Conservation (phyloP, 2,329 filamentous ascomycete species). For the Leptographium galeiforme region DNA sequence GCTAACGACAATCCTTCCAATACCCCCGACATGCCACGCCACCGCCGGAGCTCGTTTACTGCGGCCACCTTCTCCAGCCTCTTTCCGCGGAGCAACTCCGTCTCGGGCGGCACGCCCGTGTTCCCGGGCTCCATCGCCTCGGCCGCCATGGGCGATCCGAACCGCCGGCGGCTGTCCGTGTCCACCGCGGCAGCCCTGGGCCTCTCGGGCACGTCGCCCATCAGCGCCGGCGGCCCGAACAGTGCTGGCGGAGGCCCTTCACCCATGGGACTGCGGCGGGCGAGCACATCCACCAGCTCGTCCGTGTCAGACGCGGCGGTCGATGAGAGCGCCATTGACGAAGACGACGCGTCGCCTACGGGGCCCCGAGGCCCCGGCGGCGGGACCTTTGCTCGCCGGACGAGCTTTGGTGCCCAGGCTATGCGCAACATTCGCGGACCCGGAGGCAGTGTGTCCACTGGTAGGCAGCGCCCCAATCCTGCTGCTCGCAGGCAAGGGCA, state of each 20-base stretch:
- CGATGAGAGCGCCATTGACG: constrained; percentile 62
- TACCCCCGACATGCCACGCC: constrained; percentile 19
- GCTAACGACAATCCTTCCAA: constrained; percentile 17
- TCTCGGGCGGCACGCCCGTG: constrained; percentile 26
- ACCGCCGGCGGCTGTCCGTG: constrained; percentile 59
- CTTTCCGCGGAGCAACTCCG: constrained; percentile 43
- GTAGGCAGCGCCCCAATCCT: constrained; percentile 30
- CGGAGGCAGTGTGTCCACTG: constrained; percentile 49
- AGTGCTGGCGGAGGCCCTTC: constrained; percentile 10
- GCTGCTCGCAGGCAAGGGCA: background rate
- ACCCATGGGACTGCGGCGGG: constrained; percentile 41
- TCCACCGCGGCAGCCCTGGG: constrained; percentile 45
- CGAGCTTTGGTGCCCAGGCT: constrained; percentile 81
- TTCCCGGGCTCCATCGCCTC: constrained; percentile 31
- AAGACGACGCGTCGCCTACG: constrained; percentile 43
- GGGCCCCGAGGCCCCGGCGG: constrained; percentile 30
- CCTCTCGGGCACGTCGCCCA: constrained; percentile 59
- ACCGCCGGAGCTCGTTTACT: constrained; percentile 43
- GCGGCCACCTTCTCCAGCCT: constrained; percentile 44
- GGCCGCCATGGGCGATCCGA: constrained; percentile 38
- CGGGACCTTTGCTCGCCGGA: constrained; percentile 65
- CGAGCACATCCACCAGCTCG: constrained; percentile 57
- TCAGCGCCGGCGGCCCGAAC: constrained; percentile 17
- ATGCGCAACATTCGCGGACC: constrained; percentile 54
- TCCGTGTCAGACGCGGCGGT: constrained; percentile 31